Conservation (phyloP, 1,139 yeast species). For the Saccharomyces hybrid region DNA sequence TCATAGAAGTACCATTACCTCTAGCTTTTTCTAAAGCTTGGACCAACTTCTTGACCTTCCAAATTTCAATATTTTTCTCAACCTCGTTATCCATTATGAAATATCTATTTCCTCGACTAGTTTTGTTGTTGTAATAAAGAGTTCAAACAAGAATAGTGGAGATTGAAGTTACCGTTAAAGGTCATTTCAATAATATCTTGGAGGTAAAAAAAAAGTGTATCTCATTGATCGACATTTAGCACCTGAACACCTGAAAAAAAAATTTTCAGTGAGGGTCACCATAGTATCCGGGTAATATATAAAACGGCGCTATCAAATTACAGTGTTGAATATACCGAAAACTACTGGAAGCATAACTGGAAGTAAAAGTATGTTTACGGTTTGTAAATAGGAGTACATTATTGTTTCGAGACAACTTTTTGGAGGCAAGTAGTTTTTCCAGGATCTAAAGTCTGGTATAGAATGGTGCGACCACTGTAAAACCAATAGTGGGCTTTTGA, state of each 20-base stretch:
- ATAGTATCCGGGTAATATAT: neutral
- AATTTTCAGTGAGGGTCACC: neutral
- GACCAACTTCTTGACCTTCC: slow-evolving; percentile 95
- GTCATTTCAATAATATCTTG: neutral
- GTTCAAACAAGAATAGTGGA: too few species aligned
- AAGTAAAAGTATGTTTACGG: neutral
- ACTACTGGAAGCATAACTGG: neutral
- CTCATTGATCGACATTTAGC: neutral
- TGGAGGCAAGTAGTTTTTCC: too few species aligned
- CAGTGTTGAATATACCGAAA: neutral
- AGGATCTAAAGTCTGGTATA: too few species aligned
- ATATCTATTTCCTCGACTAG: neutral
- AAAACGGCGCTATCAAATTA: neutral
- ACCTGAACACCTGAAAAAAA: neutral
- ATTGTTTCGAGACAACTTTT: too few species aligned
- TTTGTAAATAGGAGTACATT: too few species aligned
- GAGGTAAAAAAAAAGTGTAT: neutral
- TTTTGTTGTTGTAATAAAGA: neutral
- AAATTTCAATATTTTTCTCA: slow-evolving; percentile 94
- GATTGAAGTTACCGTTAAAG: neutral
- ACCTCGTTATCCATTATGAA: slow-evolving; percentile 36
- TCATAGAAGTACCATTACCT: slow-evolving; percentile 99
- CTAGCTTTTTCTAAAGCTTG: slow-evolving; percentile 82
- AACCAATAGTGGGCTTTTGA: too few species aligned
- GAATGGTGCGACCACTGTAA: too few species aligned